Evolutionary conservation across 2,329 filamentous ascomycete species (phyloP), one percentile per base, ranked within the genome.

Genomic region (Trichophaea hybrida): DNA sequence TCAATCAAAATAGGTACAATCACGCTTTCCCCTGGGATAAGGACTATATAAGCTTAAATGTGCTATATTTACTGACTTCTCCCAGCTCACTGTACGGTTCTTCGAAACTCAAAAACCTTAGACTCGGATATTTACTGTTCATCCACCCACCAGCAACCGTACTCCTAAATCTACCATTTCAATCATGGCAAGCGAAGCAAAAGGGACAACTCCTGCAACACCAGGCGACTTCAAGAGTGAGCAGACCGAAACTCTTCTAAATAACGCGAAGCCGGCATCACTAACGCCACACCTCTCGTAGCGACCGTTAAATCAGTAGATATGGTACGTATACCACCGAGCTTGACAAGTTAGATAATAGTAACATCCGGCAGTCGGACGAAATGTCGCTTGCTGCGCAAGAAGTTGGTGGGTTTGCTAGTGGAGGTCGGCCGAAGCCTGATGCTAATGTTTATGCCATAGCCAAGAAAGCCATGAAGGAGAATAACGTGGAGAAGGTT

Each of bases 241-340:
- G 50, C 7, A 49, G 1, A n/a, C 15, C 44, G 10, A 12, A 13
- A 24, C 24, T 24, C 44, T 8, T 24, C 13, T n/a, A 24, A 2
- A n/a, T 13, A 24, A 53, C 8, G 48, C 15, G 48, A 32, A 51
- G 8, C 6, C n/a, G 6, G 37, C 43, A 49, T 24, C 7, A 33
- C 40, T 48, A 34, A 49, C 50, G 10, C 6, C 34, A 13, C 7
- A 6, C 50, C 34, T 6, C 32, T 2, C 13, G 33, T 70, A 98
- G 93, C 88, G 65, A 89, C 95, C 76, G 84, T 98, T 75, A 98
- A 98, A 78, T 95, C 90, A 68, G 91, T 88, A 61, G 93, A 98
- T 72, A 98, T 98, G 93, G 93, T 97, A 79, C 74, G 77, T 48
- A 48, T n/a, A 57, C 51, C 55, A 32, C 5, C 24, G 13, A 15